These are phyloP conservation scores for Ophiosphaerella narmari DNA, from an alignment of 2,329 filamentous ascomycete species.

Conservation along the genomic window DNA sequence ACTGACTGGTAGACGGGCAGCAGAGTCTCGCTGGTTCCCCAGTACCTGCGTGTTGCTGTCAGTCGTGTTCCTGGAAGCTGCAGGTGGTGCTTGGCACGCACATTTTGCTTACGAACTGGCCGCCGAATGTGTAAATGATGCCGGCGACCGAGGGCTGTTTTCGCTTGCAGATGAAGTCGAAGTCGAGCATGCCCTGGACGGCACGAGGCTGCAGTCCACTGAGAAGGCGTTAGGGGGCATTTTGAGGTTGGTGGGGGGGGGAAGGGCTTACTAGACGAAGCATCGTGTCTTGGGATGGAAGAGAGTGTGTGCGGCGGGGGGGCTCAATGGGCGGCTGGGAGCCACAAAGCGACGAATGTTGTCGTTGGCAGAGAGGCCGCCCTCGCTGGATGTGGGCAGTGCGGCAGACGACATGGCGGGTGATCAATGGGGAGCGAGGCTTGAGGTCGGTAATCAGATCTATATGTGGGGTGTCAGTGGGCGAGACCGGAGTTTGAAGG, in stretches of 20 bases:
- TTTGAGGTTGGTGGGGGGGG: not conserved
- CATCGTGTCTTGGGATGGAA: constrained; percentile 99
- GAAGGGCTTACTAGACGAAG: constrained; percentile 81
- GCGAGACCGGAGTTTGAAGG: not conserved
- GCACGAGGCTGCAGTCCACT: constrained; percentile 89
- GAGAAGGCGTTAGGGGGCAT: constrained; percentile 25
- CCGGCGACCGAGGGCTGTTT: constrained; percentile 93
- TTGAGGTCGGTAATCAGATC: constrained; percentile 5
- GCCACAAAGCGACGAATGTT: constrained; percentile 97
- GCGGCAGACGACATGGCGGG: constrained; percentile 53
- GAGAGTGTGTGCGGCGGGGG: constrained; percentile 83
- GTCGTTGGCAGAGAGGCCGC: constrained; percentile 79
- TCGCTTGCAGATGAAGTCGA: constrained; percentile 99
- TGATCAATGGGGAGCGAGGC: constrained; percentile 23
- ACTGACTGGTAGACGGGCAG: constrained; percentile 97
- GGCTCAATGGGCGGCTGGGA: constrained; percentile 89
- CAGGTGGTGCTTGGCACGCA: constrained; percentile 45
- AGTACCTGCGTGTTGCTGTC: constrained; percentile 66
- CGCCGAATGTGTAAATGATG: constrained; percentile 99
- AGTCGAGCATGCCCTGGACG: constrained; percentile 76
- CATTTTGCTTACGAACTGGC: constrained; percentile 99
- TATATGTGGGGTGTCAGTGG: constrained; percentile 21
- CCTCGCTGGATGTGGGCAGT: constrained; percentile 35
- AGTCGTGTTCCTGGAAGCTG: constrained; percentile 13
- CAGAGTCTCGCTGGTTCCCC: constrained; percentile 98